These are phyloP conservation scores for Nannizziopsis barbatae DNA, from an alignment of 2,329 filamentous ascomycete species.

Conservation along the genomic window DNA sequence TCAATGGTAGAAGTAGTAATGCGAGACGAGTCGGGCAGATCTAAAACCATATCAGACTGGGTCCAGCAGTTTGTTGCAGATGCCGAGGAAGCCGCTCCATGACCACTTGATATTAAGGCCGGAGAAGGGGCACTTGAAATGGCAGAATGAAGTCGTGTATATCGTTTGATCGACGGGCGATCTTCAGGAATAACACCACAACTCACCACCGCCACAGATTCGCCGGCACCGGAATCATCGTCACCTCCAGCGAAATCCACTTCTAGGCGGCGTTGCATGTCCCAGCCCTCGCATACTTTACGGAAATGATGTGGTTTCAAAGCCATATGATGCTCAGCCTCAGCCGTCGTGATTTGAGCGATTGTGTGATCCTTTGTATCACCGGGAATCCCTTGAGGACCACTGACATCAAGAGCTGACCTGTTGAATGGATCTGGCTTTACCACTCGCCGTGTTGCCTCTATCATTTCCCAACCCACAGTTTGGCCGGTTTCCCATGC, in stretches of 20 bases:
- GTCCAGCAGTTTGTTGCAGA: slow-evolving; percentile 47
- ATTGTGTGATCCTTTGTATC: slow-evolving; percentile 59
- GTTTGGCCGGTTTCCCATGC: slow-evolving; percentile 74
- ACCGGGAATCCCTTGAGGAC: slow-evolving; percentile 69
- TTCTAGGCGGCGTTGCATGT: slow-evolving; percentile 75
- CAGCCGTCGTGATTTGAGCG: slow-evolving; percentile 59
- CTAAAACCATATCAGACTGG: slow-evolving; percentile 50
- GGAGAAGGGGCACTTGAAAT: background rate
- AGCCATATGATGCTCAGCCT: slow-evolving; percentile 65
- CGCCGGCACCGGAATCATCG: slow-evolving; percentile 63
- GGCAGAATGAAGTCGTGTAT: slow-evolving; percentile 41
- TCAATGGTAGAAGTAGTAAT: slow-evolving; percentile 66
- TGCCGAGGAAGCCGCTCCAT: background rate
- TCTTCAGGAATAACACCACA: slow-evolving; percentile 56
- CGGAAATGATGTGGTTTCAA: slow-evolving; percentile 69
- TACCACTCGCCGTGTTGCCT: slow-evolving; percentile 61
- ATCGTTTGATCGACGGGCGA: slow-evolving; percentile 45
- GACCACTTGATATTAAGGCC: background rate
- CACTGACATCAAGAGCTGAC: slow-evolving; percentile 57
- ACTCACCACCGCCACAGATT: slow-evolving; percentile 62
- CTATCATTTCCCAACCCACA: slow-evolving; percentile 69
- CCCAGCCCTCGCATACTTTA: slow-evolving; percentile 70
- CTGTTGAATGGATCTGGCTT: slow-evolving; percentile 62
- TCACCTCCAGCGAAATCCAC: slow-evolving; percentile 85
- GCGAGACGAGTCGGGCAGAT: slow-evolving; percentile 46